Evolutionary conservation across 2,329 filamentous ascomycete species (phyloP).

Genomic region (Diplodia seriata): DNA sequence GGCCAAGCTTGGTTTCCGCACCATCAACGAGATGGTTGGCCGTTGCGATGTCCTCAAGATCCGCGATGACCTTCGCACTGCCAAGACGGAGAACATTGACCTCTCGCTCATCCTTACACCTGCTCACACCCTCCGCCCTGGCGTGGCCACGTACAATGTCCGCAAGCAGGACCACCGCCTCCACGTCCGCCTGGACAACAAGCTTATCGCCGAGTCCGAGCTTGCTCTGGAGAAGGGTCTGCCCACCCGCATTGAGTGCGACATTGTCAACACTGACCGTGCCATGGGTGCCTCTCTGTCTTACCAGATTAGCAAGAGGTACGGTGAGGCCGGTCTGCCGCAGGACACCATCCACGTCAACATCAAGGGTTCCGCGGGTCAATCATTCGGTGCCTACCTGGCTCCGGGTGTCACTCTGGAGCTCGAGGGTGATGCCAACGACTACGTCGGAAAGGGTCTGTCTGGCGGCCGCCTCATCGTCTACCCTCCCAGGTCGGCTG

Average conservation of each 20-base stretch:
- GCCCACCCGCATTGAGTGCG: constrained; percentile 91
- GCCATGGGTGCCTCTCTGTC: constrained; percentile 92
- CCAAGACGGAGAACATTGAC: constrained; percentile 92
- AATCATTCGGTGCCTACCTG: constrained; percentile 94
- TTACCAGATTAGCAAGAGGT: constrained; percentile 93
- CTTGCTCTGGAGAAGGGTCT: constrained; percentile 92
- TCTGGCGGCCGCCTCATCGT: constrained; percentile 92
- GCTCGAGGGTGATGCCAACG: constrained; percentile 93
- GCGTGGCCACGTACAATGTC: constrained; percentile 95
- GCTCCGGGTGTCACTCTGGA: constrained; percentile 93
- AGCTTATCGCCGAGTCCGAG: constrained; percentile 94
- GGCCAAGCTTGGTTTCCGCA: constrained; percentile 93
- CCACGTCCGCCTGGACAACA: constrained; percentile 93
- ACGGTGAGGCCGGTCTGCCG: constrained; percentile 86
- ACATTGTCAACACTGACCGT: constrained; percentile 95
- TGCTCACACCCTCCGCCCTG: constrained; percentile 92
- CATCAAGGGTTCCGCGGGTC: constrained; percentile 93
- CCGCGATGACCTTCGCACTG: constrained; percentile 83
- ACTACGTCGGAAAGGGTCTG: constrained; percentile 95
- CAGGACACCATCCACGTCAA: constrained; percentile 95
- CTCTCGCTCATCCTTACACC: constrained; percentile 91
- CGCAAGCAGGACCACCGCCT: constrained; percentile 97
- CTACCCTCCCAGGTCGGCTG: constrained; percentile 87
- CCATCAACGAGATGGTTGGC: constrained; percentile 97
- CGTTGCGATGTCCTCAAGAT: constrained; percentile 86